Percentiles rank a stretch among this genome's conserved stretches.
Conservation (phyloP, 805 yeast genomes). For the Candida silvatica region DNA sequence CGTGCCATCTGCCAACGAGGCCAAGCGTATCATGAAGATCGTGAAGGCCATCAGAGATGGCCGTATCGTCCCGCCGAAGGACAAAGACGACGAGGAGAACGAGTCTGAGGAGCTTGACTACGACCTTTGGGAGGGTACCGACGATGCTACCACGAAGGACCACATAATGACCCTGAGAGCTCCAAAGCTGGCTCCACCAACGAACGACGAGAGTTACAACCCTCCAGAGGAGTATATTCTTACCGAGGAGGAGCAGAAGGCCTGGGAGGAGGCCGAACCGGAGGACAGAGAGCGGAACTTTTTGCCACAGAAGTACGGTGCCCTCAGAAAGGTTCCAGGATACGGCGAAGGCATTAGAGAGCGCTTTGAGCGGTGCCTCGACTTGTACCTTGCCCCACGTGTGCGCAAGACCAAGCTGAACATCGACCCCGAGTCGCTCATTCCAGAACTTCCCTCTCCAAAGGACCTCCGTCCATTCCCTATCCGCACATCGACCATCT, state of each 20-base stretch:
- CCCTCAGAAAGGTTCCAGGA: conserved; percentile 91
- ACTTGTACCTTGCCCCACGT: conserved; percentile 92
- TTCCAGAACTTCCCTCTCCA: conserved; percentile 96
- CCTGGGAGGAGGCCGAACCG: conserved; percentile 65
- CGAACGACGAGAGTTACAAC: conserved; percentile 92
- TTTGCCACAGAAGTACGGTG: conserved; percentile 70
- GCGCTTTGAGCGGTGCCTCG: conserved; percentile 88
- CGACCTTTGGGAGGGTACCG: conserved; percentile 78
- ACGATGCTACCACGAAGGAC: conserved; percentile 48
- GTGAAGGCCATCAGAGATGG: conserved; percentile 97
- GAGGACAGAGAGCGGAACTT: conserved; percentile 72
- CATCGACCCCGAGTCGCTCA: conserved; percentile 91
- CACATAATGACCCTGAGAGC: conserved; percentile 91
- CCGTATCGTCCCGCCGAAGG: conserved; percentile 70
- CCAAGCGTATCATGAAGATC: conserved; percentile 91
- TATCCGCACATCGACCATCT: conserved; percentile 75
- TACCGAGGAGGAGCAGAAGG: conserved; percentile 65
- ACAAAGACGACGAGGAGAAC: conserved; percentile 40
- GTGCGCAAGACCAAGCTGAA: conserved; percentile 83
- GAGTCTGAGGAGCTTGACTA: conserved; percentile 29
- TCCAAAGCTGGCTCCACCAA: conserved; percentile 93
- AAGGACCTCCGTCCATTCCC: conserved; percentile 97
- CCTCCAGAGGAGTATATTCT: conserved; percentile 94
- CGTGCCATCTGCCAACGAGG: conserved; percentile 95
- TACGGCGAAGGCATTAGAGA: conserved; percentile 81